Base-by-base conservation (phyloP, 202 grass and related monocot species). In the Brachypodium distachyon region DNA sequence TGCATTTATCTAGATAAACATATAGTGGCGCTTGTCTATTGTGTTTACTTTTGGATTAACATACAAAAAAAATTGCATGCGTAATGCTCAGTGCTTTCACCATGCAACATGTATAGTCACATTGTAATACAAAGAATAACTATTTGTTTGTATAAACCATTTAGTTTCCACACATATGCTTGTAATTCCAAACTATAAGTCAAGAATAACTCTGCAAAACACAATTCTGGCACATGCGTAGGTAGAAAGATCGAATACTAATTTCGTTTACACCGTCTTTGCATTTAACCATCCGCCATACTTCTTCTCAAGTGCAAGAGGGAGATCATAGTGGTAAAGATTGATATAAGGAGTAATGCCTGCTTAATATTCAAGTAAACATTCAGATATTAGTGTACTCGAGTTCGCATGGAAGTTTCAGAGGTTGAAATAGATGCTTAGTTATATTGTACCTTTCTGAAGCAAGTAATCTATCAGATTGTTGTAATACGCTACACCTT, bases 401-500 rank as follows among this genome's bases (percentile, higher is more conserved):
- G 74, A 34, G 59, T 69, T 84, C 9, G 11, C 34, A 81, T 60
- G 10, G 7, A 70, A 42, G 21, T 76, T 61, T 77, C 8, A 56
- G 36, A 83, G 12, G 44, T 54, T 17, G 3, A 72, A 63, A 13
- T 17, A 31, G 12, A 37, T 44, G 67, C 25, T 68, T 80, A 44
- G 26, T 77, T 14, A 72, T 43, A 23, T 1, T 13, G 37, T 80
- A 97, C 93, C 93, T 97, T 93, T 84, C 72, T 87, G 74, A 68
- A 91, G 71, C 58, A 97, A 76, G 69, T 93, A 91, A 54, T 97
- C 69, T 75, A 97, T 97, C 48, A 97, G 70, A 73, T 87, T 86
- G 10, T 97, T 90, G 77, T 97, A 97, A 46, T 97, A 97, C 0
- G 84, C 84, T 60, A 93, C 93, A 47, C 90, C 90, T 80, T 97